A percentile compares a stretch with the other conserved stretches of the same genome.
phyloP scores from a whole-genome alignment of 129 eudicot genomes.

The Gnaphalium uliginosum region DNA sequence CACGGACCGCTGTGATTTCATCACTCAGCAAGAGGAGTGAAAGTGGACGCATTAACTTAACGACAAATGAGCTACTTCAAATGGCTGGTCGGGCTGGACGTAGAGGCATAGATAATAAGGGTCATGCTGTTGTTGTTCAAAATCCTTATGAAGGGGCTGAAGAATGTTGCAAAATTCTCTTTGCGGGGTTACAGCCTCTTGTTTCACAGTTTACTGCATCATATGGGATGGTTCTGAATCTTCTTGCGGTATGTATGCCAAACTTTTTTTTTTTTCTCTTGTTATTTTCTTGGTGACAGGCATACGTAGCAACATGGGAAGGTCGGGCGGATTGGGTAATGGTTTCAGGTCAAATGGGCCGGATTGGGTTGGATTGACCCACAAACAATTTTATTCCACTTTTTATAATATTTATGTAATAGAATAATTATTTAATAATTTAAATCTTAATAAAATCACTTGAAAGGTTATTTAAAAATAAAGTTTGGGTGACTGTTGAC shows the following conservation, averaged over 20 bases:
- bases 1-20: slow-evolving; percentile 93
- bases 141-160: slow-evolving; percentile 94
- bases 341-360: too few species aligned
- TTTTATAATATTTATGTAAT: too few species aligned
- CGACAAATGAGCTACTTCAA: slow-evolving; percentile 86
- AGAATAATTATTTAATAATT: too few species aligned
- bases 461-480: too few species aligned
- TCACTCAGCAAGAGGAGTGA: slow-evolving; percentile 90
- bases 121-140: slow-evolving; percentile 94
- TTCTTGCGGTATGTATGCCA: slow-evolving; percentile 71
- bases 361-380: too few species aligned
- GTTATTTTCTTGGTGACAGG: neutral
- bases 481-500: too few species aligned
- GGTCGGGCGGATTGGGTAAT: too few species aligned
- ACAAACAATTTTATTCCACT: too few species aligned
- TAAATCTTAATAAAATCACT: too few species aligned
- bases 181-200: slow-evolving; percentile 88
- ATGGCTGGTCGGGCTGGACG: slow-evolving; percentile 99
- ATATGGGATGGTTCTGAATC: slow-evolving; percentile 98
- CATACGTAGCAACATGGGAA: too few species aligned
- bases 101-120: slow-evolving; percentile 91
- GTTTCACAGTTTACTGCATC: slow-evolving; percentile 99
- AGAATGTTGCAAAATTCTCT: slow-evolving; percentile 89
- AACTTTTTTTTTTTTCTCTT: neutral
- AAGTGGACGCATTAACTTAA: slow-evolving; percentile 75